Evolutionary conservation across 306 rosid genomes (phyloP).

Genomic region (Rosa multiflora): DNA sequence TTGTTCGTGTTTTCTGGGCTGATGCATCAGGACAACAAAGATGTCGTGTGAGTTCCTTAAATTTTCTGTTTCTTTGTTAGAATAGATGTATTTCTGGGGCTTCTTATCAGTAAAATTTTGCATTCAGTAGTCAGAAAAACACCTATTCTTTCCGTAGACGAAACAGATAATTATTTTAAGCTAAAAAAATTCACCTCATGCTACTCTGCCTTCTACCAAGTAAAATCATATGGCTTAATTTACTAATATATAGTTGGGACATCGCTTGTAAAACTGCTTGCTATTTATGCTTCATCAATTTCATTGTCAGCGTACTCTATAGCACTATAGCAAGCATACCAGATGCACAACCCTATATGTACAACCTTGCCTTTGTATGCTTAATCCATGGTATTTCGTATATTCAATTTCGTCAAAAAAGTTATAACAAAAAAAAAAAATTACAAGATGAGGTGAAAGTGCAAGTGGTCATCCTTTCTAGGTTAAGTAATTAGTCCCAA

Average conservation of each 20-base stretch:
- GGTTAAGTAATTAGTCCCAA: neutral
- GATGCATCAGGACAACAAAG: slow-evolving; percentile 90
- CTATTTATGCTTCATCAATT: neutral
- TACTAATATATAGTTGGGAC: neutral
- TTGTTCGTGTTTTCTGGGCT: slow-evolving; percentile 82
- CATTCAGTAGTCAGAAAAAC: neutral
- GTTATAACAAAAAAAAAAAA: neutral
- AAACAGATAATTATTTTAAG: neutral
- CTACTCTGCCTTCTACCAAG: neutral
- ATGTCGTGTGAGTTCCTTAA: slow-evolving; percentile 70
- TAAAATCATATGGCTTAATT: neutral
- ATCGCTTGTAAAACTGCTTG: neutral
- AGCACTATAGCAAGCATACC: neutral
- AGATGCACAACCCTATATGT: neutral
- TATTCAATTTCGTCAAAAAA: neutral
- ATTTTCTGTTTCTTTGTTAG: neutral
- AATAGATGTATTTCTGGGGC: neutral
- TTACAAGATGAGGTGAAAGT: no score
- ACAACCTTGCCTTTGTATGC: neutral
- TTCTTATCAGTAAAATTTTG: neutral
- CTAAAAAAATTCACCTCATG: neutral
- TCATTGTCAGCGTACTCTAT: neutral
- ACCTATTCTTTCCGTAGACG: neutral
- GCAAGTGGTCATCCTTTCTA: neutral
- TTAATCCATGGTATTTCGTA: neutral